Conservation (phyloP, 2,329 filamentous ascomycete genomes). For the Pyrenochaeta sp. region DNA sequence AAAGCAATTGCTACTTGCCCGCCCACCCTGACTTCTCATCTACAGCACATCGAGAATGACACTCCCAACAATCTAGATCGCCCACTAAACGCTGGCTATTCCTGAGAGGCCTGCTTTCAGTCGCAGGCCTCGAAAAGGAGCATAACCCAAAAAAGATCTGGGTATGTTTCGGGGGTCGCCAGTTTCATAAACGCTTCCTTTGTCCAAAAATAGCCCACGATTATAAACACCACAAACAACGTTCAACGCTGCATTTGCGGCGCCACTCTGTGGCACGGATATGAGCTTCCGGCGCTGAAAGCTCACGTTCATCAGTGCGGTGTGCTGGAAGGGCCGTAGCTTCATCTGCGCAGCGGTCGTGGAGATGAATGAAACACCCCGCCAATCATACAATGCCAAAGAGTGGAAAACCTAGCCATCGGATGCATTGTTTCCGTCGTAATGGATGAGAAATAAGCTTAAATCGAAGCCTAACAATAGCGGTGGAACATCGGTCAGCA, state of each 20-base stretch:
- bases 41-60: neutral
- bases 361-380: neutral
- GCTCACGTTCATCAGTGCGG: neutral
- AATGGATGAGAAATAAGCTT: conserved; percentile 5
- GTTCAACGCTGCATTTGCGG: neutral
- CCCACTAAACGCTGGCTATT: neutral
- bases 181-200: conserved; percentile 2
- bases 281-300: conserved; percentile 1
- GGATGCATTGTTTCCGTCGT: neutral
- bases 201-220: conserved; percentile 13
- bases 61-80: neutral
- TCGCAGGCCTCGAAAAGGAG: neutral
- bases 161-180: neutral
- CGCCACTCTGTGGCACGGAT: conserved; percentile 1
- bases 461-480: conserved; percentile 8
- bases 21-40: neutral
- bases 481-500: conserved; percentile 5
- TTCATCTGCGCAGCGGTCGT: neutral
- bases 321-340: neutral
- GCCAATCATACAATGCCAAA: neutral
- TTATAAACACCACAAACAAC: conserved; percentile 5
- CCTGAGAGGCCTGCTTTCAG: neutral
- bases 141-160: neutral
- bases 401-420: neutral
- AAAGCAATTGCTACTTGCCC: too few species aligned